phyloP scores from a whole-genome alignment of 2,329 filamentous ascomycete species.

The Penicillium sp. region DNA sequence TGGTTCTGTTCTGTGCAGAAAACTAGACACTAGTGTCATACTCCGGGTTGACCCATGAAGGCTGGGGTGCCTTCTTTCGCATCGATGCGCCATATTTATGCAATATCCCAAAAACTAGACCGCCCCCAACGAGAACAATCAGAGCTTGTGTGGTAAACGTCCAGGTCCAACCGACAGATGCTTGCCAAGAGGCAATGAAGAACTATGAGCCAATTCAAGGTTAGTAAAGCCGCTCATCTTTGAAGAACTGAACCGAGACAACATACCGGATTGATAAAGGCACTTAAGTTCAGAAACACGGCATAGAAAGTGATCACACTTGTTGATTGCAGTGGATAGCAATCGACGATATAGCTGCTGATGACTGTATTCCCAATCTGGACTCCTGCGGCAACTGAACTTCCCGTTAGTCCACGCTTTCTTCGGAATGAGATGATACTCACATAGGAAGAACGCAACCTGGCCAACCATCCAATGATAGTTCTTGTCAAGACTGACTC shows the following conservation, averaged over 20 bases:
- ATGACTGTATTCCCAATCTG: slow-evolving; percentile 55
- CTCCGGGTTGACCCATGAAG: slow-evolving; percentile 48
- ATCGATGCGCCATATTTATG: slow-evolving; percentile 42
- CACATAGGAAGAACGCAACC: slow-evolving; percentile 53
- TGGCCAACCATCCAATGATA: slow-evolving; percentile 58
- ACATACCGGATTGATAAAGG: slow-evolving; percentile 44
- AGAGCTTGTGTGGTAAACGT: slow-evolving; percentile 49
- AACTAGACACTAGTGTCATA: slow-evolving; percentile 18
- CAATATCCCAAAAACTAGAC: slow-evolving; percentile 37
- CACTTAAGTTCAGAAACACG: slow-evolving; percentile 51
- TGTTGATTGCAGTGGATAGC: slow-evolving; percentile 54
- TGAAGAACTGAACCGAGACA: not conserved
- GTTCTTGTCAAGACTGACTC: slow-evolving; percentile 49
- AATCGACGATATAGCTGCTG: slow-evolving; percentile 53
- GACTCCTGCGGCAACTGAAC: slow-evolving; percentile 50
- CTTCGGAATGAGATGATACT: slow-evolving; percentile 17
- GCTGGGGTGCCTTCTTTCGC: slow-evolving; percentile 35
- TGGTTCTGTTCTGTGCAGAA: not conserved
- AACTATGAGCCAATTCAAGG: slow-evolving; percentile 31
- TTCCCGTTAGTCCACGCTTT: not conserved
- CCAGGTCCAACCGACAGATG: slow-evolving; percentile 48
- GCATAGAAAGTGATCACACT: slow-evolving; percentile 53
- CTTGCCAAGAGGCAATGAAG: slow-evolving; percentile 50
- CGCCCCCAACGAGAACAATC: slow-evolving; percentile 42
- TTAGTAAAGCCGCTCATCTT: not conserved